These are phyloP conservation scores for Pelargonium fulgidum DNA, from an alignment of 441 rosid species.

Conservation along the genomic window DNA sequence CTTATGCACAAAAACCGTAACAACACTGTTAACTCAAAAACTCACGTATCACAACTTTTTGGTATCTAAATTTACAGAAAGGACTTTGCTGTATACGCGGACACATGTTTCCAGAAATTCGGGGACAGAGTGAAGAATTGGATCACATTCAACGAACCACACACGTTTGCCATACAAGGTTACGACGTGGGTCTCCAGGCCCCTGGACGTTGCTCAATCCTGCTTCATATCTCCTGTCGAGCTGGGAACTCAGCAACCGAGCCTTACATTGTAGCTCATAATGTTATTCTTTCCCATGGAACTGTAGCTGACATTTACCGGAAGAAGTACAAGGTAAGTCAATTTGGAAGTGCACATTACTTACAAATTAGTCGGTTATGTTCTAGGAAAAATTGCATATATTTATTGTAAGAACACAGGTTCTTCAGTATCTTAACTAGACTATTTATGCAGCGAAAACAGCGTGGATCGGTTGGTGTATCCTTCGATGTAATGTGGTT, in stretches of 20 bases:
- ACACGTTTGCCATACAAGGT: slow-evolving; percentile 51
- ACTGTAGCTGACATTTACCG: slow-evolving; percentile 41
- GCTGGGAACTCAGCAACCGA: slow-evolving; percentile 59
- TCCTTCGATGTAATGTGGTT: slow-evolving; percentile 61
- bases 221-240: slow-evolving; percentile 37
- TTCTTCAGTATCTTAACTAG: not conserved
- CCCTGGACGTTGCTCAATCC: slow-evolving; percentile 54
- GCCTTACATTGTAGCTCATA: slow-evolving; percentile 67
- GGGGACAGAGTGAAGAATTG: slow-evolving; percentile 69
- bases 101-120: slow-evolving; percentile 57
- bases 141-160: slow-evolving; percentile 73
- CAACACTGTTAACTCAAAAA: no score
- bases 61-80: slow-evolving; percentile 27
- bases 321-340: slow-evolving; percentile 44
- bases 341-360: no score
- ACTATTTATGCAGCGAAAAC: slow-evolving; percentile 34
- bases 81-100: slow-evolving; percentile 52
- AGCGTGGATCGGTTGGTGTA: slow-evolving; percentile 53
- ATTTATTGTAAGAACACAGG: not conserved
- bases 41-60: no score
- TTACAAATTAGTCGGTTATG: no score
- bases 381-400: no score
- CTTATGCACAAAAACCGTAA: not conserved
- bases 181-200: slow-evolving; percentile 57
- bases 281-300: slow-evolving; percentile 52